Evolutionary conservation across 768 basidiomycete species (phyloP).

Genomic region (Candolleomyces aberdarensis): DNA sequence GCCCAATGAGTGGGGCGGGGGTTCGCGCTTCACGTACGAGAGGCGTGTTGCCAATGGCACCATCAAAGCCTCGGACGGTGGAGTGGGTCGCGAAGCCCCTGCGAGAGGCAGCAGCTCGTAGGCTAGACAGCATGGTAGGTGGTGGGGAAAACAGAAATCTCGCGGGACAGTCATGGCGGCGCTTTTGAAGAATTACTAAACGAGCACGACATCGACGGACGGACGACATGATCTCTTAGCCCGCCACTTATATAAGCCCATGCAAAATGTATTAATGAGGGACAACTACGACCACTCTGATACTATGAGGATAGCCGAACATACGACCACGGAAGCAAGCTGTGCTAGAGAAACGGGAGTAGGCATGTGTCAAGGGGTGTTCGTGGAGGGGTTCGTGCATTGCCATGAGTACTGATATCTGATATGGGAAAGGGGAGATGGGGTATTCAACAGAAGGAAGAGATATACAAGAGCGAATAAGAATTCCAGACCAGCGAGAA

Average conservation of each 20-base stretch:
- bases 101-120: constrained; percentile 24
- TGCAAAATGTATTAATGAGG: neutral
- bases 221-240: constrained; percentile 22
- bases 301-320: constrained; percentile 15
- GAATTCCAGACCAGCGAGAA: constrained; percentile 16
- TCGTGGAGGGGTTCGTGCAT: constrained; percentile 37
- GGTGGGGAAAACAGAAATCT: constrained; percentile 13
- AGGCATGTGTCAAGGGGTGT: constrained; percentile 27
- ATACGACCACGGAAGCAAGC: constrained; percentile 14
- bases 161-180: neutral
- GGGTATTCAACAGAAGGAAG: constrained; percentile 30
- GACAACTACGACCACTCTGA: constrained; percentile 10
- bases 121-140: constrained; percentile 31
- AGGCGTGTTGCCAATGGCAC: constrained; percentile 91
- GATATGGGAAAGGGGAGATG: constrained; percentile 24
- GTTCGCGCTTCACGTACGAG: constrained; percentile 49
- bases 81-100: constrained; percentile 37
- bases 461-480: constrained; percentile 13
- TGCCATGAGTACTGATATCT: constrained; percentile 31
- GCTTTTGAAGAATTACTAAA: constrained; percentile 14
- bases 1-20: neutral
- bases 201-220: constrained; percentile 34
- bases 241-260: neutral
- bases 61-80: constrained; percentile 75
- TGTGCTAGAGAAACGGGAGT: constrained; percentile 18